phyloP scores from a whole-genome alignment of 805 yeast genomes.

The Isabelozyma pseudorhagii region DNA sequence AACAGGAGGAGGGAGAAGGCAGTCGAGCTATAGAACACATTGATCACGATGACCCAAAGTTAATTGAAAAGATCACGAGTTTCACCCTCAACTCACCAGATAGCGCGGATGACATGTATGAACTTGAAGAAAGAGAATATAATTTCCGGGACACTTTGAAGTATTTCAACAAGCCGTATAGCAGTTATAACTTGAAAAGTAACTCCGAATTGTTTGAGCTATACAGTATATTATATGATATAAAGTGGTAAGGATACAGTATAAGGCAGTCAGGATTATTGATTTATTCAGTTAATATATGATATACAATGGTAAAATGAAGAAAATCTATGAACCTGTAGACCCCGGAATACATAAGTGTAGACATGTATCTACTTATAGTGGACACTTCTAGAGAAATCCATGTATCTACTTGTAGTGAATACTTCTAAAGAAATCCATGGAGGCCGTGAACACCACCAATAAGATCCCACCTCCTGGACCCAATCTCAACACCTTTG shows the following conservation, averaged over 20 bases:
- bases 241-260: not conserved
- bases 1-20: slow-evolving; percentile 7
- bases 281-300: not conserved
- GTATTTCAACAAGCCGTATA: not conserved
- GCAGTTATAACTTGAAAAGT: not conserved
- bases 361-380: slow-evolving; percentile 7
- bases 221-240: not conserved
- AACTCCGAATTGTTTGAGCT: not conserved
- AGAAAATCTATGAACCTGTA: not conserved
- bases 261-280: no score
- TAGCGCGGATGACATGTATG: not conserved
- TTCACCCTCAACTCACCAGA: not conserved
- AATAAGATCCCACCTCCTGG: slow-evolving; percentile 99
- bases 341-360: not conserved
- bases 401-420: slow-evolving; percentile 54
- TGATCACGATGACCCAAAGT: slow-evolving; percentile 27
- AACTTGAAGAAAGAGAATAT: not conserved
- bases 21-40: slow-evolving; percentile 7
- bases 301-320: not conserved
- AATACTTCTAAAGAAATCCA: slow-evolving; percentile 84
- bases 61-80: slow-evolving; percentile 11
- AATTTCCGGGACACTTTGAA: not conserved
- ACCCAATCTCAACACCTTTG: slow-evolving; percentile 94
- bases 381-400: slow-evolving; percentile 72
- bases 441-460: slow-evolving; percentile 92